These are phyloP conservation scores for Apiospora kogelbergensis DNA, from an alignment of 2,329 filamentous ascomycete species.

Conservation along the genomic window DNA sequence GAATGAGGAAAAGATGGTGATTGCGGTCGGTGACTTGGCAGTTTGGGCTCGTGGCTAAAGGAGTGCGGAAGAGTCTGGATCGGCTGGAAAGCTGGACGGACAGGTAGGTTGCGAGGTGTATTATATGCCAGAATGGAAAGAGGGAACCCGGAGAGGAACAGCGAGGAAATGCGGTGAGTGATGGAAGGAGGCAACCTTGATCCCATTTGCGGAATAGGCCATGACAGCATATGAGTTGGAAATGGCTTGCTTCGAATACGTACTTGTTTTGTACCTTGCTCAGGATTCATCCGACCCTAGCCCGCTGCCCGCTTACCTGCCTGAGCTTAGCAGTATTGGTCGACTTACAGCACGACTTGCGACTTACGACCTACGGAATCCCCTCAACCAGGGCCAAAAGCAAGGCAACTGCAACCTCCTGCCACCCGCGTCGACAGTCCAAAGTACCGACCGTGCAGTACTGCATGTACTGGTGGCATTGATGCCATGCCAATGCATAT, in stretches of 20 bases:
- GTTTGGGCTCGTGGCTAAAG: neutral
- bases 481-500: no score
- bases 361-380: no score
- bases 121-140: neutral
- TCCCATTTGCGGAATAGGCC: neutral
- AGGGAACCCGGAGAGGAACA: neutral
- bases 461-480: neutral
- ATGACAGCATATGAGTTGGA: neutral
- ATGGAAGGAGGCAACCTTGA: neutral
- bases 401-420: neutral
- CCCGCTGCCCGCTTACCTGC: neutral
- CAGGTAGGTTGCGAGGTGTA: neutral
- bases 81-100: neutral
- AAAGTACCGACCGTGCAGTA: no score
- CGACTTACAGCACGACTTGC: no score
- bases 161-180: neutral
- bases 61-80: neutral
- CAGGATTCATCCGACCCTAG: no score
- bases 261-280: neutral
- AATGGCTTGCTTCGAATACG: neutral
- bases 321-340: neutral
- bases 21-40: neutral
- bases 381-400: neutral
- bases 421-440: neutral
- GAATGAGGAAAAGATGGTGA: slow-evolving; percentile 10